These are phyloP conservation scores for Cyberlindnera galapagoensis DNA, from an alignment of 805 yeast species.

Conservation along the genomic window DNA sequence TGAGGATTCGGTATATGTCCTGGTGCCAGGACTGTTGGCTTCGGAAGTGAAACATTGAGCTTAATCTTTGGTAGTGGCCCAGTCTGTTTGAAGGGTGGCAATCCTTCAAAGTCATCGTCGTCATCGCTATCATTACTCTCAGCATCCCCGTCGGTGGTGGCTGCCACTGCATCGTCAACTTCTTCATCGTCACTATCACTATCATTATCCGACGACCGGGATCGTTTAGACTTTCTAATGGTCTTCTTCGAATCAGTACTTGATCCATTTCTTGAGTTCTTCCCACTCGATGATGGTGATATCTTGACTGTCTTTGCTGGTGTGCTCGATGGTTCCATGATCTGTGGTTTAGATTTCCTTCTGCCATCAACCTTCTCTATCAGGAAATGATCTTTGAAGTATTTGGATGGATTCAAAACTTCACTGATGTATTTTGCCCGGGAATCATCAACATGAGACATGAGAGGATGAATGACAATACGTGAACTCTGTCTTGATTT, in stretches of 20 bases:
- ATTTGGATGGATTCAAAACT: conserved; percentile 17
- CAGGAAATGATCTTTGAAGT: conserved; percentile 17
- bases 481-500: conserved; percentile 21
- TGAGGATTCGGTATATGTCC: conserved; percentile 44
- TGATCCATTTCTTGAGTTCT: neutral
- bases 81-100: conserved; percentile 4
- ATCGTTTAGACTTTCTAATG: neutral
- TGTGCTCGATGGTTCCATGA: conserved; percentile 1
- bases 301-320: conserved; percentile 4
- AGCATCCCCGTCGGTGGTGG: neutral
- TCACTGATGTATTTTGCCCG: conserved; percentile 11
- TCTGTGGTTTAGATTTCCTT: conserved; percentile 1
- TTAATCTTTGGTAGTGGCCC: conserved; percentile 17
- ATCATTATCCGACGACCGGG: neutral
- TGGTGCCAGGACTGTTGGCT: conserved; percentile 54
- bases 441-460: conserved; percentile 9
- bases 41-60: conserved; percentile 32
- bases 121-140: conserved; percentile 6
- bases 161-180: no score
- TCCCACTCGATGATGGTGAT: neutral
- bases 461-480: conserved; percentile 15
- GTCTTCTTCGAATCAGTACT: neutral
- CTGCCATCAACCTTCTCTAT: conserved; percentile 3
- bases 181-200: no score
- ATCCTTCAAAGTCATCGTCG: conserved; percentile 6